Evolutionary conservation across 768 basidiomycete species (phyloP), one percentile per base, ranked within the genome.

Genomic region (Sarcodon aspratus): DNA sequence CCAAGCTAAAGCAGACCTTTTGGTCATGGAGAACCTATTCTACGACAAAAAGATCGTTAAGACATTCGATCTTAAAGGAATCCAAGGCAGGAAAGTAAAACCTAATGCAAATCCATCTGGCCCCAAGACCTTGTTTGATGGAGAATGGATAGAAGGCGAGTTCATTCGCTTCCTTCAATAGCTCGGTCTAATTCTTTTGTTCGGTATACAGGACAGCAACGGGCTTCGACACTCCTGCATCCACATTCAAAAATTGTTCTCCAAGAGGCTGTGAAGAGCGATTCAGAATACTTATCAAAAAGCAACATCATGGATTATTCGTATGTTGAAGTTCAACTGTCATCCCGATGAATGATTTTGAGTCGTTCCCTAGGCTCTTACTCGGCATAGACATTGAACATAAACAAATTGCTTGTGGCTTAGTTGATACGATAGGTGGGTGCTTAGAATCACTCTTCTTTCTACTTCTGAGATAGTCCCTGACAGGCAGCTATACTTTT

Each of bases 251-350:
- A 85, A 57, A 64, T 72, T n/a, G 71, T 87, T 18, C 67, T 92
- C 0, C 71, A 70, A 31, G 80, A 85, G 52, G 85, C 85, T 2
- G 69, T 90, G 53, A 72, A 65, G 54, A 73, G 67, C 40, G 88
- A 90, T 57, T 79, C 82, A 4, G 85, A 83, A 1, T 92, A 84
- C 58, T 66, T 92, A 32, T 70, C 82, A 0, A 73, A 66, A 56
- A 83, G 80, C 55, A 85, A 86, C 52, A 86, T 90, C 56, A 89
- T 90, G 84, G 88, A 92, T 58, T 92, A 89, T 55, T 87, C 85
- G 80, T 84, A 56, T 52, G 80, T 68, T 27, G 21, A 27, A 27
- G 13, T 18, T 18, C 48, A 3, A n/a, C 27, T n/a, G 35, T 27
- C 46, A 42, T 36, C 31, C 34, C 2, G 32, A 31, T 15, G 0